These are phyloP conservation scores for Aspergillus sojae DNA, from an alignment of 2,329 filamentous ascomycete genomes.

Conservation along the genomic window DNA sequence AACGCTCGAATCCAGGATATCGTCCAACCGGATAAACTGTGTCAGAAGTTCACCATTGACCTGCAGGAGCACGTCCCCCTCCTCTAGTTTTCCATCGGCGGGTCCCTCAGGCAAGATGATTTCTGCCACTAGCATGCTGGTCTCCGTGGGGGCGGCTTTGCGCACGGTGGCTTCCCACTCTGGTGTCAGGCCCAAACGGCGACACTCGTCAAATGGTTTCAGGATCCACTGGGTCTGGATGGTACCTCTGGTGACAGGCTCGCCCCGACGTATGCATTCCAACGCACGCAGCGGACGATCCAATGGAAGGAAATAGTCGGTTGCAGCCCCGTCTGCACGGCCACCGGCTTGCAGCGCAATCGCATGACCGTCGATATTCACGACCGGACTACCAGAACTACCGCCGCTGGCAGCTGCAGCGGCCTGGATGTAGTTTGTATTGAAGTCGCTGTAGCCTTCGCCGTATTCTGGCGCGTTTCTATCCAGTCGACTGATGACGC, in stretches of 20 bases:
- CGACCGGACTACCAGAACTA: slow-evolving; percentile 96
- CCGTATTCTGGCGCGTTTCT: slow-evolving; percentile 97
- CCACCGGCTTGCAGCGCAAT: slow-evolving; percentile 94
- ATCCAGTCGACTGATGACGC: slow-evolving; percentile 93
- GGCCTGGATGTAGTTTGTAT: slow-evolving; percentile 93
- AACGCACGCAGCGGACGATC: slow-evolving; percentile 87
- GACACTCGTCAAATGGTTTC: slow-evolving; percentile 96
- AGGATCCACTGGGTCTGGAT: slow-evolving; percentile 97
- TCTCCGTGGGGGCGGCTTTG: slow-evolving; percentile 84
- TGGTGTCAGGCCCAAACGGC: slow-evolving; percentile 79
- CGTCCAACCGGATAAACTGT: slow-evolving; percentile 88
- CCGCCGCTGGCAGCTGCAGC: slow-evolving; percentile 95
- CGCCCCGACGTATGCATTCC: slow-evolving; percentile 76
- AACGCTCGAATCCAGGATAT: slow-evolving; percentile 87
- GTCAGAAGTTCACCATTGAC: slow-evolving; percentile 92
- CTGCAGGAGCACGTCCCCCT: slow-evolving; percentile 90
- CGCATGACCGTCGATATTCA: slow-evolving; percentile 90
- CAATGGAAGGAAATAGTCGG: slow-evolving; percentile 94
- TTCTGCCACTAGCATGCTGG: slow-evolving; percentile 95
- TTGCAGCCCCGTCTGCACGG: slow-evolving; percentile 89
- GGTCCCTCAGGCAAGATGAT: slow-evolving; percentile 91
- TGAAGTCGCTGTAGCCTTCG: slow-evolving; percentile 98
- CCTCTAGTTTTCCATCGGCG: slow-evolving; percentile 81
- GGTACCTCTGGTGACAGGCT: slow-evolving; percentile 83
- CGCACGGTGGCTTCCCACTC: slow-evolving; percentile 86